Evolutionary conservation across 352 stramenopile species (phyloP).

Genomic region (Phytophthora hybrid): DNA sequence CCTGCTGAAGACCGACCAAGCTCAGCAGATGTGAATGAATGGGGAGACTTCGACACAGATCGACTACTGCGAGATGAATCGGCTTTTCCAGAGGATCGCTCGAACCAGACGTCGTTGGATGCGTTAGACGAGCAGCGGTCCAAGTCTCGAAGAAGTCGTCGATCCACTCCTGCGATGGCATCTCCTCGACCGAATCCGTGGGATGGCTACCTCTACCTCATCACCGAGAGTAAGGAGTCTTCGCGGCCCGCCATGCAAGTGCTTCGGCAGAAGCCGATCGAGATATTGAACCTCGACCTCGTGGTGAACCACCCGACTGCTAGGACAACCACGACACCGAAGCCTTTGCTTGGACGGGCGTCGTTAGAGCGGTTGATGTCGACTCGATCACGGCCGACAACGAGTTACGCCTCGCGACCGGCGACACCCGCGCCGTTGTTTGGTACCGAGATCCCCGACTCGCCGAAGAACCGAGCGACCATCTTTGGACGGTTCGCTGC

Average conservation of each 20-base stretch:
- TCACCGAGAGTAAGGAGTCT: slow-evolving; percentile 22
- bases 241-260: slow-evolving; percentile 19
- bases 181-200: slow-evolving; percentile 30
- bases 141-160: slow-evolving; percentile 31
- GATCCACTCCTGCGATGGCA: slow-evolving; percentile 23
- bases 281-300: slow-evolving; percentile 31
- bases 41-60: slow-evolving; percentile 69
- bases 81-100: slow-evolving; percentile 13
- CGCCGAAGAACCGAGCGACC: slow-evolving; percentile 29
- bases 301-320: slow-evolving; percentile 7
- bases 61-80: slow-evolving; percentile 44
- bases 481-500: slow-evolving; percentile 48
- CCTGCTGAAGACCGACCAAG: slow-evolving; percentile 27
- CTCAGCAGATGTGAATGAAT: slow-evolving; percentile 45
- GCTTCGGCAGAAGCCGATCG: slow-evolving; percentile 31
- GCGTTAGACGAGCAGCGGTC: background rate
- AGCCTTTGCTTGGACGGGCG: slow-evolving; percentile 19
- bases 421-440: slow-evolving; percentile 35
- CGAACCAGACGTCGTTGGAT: slow-evolving; percentile 16
- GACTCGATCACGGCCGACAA: slow-evolving; percentile 13
- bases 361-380: slow-evolving; percentile 19
- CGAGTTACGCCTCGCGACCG: slow-evolving; percentile 5
- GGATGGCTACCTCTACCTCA: slow-evolving; percentile 32
- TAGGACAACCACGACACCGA: slow-evolving; percentile 16
- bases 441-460: slow-evolving; percentile 43